phyloP scores from a whole-genome alignment of 2,329 filamentous ascomycete genomes.

The Aspergillus clavatus region DNA sequence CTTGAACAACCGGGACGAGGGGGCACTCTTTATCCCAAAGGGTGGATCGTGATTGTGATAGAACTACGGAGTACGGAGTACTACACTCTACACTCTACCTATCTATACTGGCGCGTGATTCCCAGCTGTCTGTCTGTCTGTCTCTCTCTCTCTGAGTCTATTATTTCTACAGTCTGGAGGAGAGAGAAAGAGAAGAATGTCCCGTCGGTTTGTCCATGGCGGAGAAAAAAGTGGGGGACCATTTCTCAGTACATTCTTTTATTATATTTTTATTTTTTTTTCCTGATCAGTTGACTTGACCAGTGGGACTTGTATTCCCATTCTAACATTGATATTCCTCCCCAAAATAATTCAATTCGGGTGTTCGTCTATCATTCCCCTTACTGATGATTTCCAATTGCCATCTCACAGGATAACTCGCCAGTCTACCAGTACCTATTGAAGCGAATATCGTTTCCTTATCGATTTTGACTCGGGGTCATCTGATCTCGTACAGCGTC shows the following conservation, averaged over 20 bases:
- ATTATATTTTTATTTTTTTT: slow-evolving; percentile 19
- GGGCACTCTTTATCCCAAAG: slow-evolving; percentile 23
- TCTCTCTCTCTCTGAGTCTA: too few relatives aligned
- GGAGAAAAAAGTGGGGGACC: slow-evolving; percentile 26
- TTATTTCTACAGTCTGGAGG: neutral
- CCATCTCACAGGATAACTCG: too few relatives aligned
- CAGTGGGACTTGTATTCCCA: too few relatives aligned
- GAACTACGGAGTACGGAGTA: too few relatives aligned
- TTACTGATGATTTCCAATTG: too few relatives aligned
- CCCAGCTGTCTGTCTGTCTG: too few relatives aligned
- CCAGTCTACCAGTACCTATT: too few relatives aligned
- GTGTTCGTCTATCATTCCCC: too few relatives aligned
- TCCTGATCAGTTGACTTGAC: slow-evolving; percentile 30
- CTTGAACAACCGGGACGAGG: slow-evolving; percentile 7
- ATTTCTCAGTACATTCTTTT: slow-evolving; percentile 1
- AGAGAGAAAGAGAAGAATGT: neutral
- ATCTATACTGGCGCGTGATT: neutral
- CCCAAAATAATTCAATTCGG: too few relatives aligned
- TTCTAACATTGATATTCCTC: slow-evolving; percentile 1
- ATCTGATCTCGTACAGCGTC: too few relatives aligned
- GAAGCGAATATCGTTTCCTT: too few relatives aligned
- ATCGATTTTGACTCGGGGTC: too few relatives aligned
- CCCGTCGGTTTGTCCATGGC: slow-evolving; percentile 18
- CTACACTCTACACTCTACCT: neutral
- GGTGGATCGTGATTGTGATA: slow-evolving; percentile 22